Conservation (phyloP, 2,329 filamentous ascomycete species). For the Penicillium carneum region DNA sequence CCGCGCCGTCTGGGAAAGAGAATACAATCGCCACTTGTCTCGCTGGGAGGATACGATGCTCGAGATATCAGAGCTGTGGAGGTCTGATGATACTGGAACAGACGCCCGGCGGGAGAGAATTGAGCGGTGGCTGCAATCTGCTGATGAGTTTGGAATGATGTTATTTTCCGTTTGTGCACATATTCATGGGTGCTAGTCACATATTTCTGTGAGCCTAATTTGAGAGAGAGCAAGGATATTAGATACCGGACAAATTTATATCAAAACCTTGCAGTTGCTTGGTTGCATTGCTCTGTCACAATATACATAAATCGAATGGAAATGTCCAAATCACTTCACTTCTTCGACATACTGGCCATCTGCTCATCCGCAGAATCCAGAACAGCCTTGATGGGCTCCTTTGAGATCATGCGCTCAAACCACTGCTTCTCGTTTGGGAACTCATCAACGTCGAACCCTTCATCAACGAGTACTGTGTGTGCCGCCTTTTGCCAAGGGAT, state of each 20-base stretch:
- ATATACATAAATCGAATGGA: neutral
- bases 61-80: constrained; percentile 62
- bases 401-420: constrained; percentile 27
- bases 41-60: constrained; percentile 55
- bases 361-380: constrained; percentile 8
- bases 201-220: neutral
- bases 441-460: constrained; percentile 15
- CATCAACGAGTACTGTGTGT: neutral
- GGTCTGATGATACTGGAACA: constrained; percentile 45
- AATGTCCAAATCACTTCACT: neutral
- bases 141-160: constrained; percentile 64
- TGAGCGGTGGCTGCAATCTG: constrained; percentile 59
- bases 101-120: constrained; percentile 49
- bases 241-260: neutral
- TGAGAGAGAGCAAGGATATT: neutral
- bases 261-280: neutral
- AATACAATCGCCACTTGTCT: constrained; percentile 54
- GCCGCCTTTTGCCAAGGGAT: constrained; percentile 42
- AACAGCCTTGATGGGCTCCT: constrained; percentile 13
- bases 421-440: constrained; percentile 27
- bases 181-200: constrained; percentile 38
- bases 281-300: neutral
- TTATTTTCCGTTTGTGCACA: constrained; percentile 53
- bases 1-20: constrained; percentile 53
- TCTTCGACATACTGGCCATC: neutral